A percentile compares a stretch with the other conserved stretches of the same genome.
Evolutionary conservation across 192 early-diverging fungal genomes (phyloP).

Genomic region (Coemansia sp.): DNA sequence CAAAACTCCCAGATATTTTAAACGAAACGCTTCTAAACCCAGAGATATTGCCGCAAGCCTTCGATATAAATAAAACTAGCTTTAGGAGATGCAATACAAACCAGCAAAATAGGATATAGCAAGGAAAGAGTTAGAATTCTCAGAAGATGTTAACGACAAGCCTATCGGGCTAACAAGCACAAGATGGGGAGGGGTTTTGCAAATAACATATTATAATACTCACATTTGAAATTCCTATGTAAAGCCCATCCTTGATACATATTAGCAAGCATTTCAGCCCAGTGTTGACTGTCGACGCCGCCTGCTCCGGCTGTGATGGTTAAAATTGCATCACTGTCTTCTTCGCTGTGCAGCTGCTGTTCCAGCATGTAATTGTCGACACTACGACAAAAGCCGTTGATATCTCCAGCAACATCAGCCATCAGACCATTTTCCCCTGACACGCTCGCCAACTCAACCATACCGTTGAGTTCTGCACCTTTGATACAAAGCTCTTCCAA

Average conservation of each 20-base stretch:
- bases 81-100: slow-evolving; percentile 30
- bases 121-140: no score
- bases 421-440: slow-evolving; percentile 30
- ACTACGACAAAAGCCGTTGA: slow-evolving; percentile 18
- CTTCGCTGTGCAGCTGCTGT: slow-evolving; percentile 22
- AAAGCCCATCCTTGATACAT: slow-evolving; percentile 58
- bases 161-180: no score
- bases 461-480: slow-evolving; percentile 1
- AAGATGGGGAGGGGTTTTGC: no score
- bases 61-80: slow-evolving; percentile 55
- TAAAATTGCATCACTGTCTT: slow-evolving; percentile 54
- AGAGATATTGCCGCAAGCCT: slow-evolving; percentile 2
- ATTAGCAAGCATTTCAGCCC: slow-evolving; percentile 65
- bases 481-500: not conserved
- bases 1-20: slow-evolving; percentile 55
- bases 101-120: not conserved
- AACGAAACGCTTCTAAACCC: slow-evolving; percentile 14
- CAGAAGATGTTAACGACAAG: no score
- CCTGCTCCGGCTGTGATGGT: slow-evolving; percentile 57
- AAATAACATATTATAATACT: not conserved
- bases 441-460: slow-evolving; percentile 10
- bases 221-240: slow-evolving; percentile 64
- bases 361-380: slow-evolving; percentile 40
- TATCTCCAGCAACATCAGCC: slow-evolving; percentile 58
- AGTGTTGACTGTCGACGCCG: slow-evolving; percentile 65